phyloP scores from a whole-genome alignment of 2,329 filamentous ascomycete genomes.

The Fusarium sp. region DNA sequence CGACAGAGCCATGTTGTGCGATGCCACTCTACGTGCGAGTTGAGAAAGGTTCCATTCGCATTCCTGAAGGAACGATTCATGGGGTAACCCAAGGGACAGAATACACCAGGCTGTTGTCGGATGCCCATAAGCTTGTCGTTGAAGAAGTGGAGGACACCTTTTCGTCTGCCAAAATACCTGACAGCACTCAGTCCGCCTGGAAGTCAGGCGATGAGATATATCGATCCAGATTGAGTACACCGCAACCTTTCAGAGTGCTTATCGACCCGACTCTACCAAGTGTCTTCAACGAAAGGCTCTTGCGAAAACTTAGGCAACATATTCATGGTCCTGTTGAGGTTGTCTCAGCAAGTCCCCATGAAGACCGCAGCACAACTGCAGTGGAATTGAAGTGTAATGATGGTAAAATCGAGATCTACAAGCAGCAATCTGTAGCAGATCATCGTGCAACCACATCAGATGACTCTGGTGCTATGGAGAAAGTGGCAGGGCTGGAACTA shows the following conservation, averaged over 20 bases:
- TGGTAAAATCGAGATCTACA: neutral
- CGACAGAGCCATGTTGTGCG: conserved; percentile 2
- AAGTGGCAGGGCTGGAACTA: neutral
- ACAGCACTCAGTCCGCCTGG: neutral
- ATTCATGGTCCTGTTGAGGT: neutral
- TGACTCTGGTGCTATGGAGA: neutral
- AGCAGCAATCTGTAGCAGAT: neutral
- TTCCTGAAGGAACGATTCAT: conserved; percentile 3
- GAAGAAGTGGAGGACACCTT: neutral
- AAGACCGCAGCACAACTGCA: neutral
- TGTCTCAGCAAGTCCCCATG: neutral
- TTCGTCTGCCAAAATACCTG: neutral
- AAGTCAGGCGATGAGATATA: conserved; percentile 3
- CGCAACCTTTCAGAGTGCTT: neutral
- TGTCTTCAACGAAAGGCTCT: neutral
- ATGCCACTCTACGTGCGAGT: neutral
- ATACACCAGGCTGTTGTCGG: neutral
- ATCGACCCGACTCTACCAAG: neutral
- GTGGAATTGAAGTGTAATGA: neutral
- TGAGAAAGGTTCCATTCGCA: neutral
- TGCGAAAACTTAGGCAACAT: neutral
- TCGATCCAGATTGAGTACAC: neutral
- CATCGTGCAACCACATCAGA: neutral
- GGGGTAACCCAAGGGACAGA: neutral
- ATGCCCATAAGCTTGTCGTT: neutral